phyloP scores from a whole-genome alignment of 805 yeast species.

The Hanseniaspora singularis region DNA sequence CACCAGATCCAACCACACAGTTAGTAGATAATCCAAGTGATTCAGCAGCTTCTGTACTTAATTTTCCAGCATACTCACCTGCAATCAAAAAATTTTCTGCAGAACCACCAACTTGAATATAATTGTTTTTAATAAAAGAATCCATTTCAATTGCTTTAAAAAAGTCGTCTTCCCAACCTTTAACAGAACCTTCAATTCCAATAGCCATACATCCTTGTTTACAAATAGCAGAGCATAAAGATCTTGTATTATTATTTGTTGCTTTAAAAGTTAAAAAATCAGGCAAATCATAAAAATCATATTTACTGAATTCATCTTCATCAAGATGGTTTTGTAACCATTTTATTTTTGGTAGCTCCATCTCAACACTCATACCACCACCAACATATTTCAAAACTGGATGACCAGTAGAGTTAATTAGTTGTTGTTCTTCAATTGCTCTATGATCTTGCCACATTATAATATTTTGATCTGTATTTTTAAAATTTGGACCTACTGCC shows the following conservation, averaged over 20 bases:
- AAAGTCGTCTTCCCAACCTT: slow-evolving; percentile 87
- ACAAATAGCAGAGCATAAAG: slow-evolving; percentile 83
- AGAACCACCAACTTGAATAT: slow-evolving; percentile 65
- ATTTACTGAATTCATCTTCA: slow-evolving; percentile 39
- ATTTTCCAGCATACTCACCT: slow-evolving; percentile 76
- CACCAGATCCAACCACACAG: slow-evolving; percentile 87
- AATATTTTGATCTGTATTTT: slow-evolving; percentile 61
- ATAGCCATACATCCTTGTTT: slow-evolving; percentile 90
- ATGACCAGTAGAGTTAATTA: slow-evolving; percentile 70
- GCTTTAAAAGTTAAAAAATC: slow-evolving; percentile 88
- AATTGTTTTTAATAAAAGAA: slow-evolving; percentile 68
- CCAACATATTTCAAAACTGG: slow-evolving; percentile 83
- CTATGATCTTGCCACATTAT: slow-evolving; percentile 98
- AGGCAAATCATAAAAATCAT: slow-evolving; percentile 83
- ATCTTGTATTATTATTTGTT: slow-evolving; percentile 75
- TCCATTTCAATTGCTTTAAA: slow-evolving; percentile 54
- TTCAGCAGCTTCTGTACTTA: slow-evolving; percentile 54
- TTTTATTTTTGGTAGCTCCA: slow-evolving; percentile 94
- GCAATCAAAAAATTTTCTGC: slow-evolving; percentile 55
- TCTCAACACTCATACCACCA: slow-evolving; percentile 94
- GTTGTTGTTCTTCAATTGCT: slow-evolving; percentile 68
- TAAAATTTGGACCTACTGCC: slow-evolving; percentile 86
- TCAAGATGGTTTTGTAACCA: slow-evolving; percentile 88
- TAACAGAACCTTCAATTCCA: slow-evolving; percentile 74
- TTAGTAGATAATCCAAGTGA: slow-evolving; percentile 71